Percentiles rank a stretch among this genome's conserved stretches.
These are phyloP conservation scores for Martiniozyma abietophila DNA, from an alignment of 805 yeast genomes.

Conservation along the genomic window DNA sequence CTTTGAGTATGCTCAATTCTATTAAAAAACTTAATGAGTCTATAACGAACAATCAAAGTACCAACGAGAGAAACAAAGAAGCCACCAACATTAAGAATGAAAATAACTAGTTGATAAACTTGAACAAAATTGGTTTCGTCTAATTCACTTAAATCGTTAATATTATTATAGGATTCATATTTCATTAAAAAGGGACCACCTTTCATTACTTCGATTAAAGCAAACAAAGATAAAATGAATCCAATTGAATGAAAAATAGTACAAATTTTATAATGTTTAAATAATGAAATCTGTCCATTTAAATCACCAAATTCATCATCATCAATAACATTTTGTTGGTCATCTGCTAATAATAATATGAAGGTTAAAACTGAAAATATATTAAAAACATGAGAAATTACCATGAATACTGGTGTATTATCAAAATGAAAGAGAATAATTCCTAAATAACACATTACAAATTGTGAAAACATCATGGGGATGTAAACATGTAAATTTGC, in stretches of 20 bases:
- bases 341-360: conserved; percentile 17
- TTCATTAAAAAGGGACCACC: conserved; percentile 8
- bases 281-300: conserved; percentile 17
- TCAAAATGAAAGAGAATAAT: conserved; percentile 21
- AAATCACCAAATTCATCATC: conserved; percentile 20
- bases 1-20: conserved; percentile 17
- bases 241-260: conserved; percentile 15
- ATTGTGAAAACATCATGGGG: conserved; percentile 19
- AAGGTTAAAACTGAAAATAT: conserved; percentile 21
- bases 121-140: conserved; percentile 8
- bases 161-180: no score
- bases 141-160: no score
- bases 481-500: conserved; percentile 16
- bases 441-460: conserved; percentile 21
- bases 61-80: conserved; percentile 15
- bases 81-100: conserved; percentile 16
- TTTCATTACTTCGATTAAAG: conserved; percentile 14
- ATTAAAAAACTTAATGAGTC: conserved; percentile 20
- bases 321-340: conserved; percentile 18
- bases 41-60: conserved; percentile 19
- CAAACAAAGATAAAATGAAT: conserved; percentile 16
- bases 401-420: conserved; percentile 17
- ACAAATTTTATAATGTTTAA: conserved; percentile 15
- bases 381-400: conserved; percentile 18
- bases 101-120: conserved; percentile 19